Percentiles rank a stretch among this genome's conserved stretches.
phyloP scores from a whole-genome alignment of 495 filamentous ascomycete genomes.

The Talaromyces borbonicus region DNA sequence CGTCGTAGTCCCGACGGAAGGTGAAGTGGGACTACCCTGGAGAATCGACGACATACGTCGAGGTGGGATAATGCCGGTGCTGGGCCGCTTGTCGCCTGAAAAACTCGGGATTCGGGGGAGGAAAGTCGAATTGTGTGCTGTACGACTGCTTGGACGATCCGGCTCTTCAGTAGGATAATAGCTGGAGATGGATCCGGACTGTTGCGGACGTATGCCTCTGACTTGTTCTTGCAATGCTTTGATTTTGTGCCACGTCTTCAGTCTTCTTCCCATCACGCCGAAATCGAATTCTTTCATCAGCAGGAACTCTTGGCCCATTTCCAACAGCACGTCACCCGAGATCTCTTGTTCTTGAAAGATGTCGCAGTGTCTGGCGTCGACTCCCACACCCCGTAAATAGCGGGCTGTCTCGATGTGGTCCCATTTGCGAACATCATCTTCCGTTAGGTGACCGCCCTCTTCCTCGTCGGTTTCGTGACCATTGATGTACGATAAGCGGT shows the following conservation, averaged over 20 bases:
- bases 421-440: slow-evolving; percentile 64
- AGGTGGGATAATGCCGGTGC: slow-evolving; percentile 1
- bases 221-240: slow-evolving; percentile 82
- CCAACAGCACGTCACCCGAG: slow-evolving; percentile 80
- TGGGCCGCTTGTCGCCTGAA: slow-evolving; percentile 27
- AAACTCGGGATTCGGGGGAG: slow-evolving; percentile 53
- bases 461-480: slow-evolving; percentile 80
- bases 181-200: slow-evolving; percentile 21
- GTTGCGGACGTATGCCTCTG: slow-evolving; percentile 25
- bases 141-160: slow-evolving; percentile 30
- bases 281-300: slow-evolving; percentile 94
- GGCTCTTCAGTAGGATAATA: slow-evolving; percentile 24
- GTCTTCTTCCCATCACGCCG: slow-evolving; percentile 74
- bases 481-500: slow-evolving; percentile 80
- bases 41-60: slow-evolving; percentile 5
- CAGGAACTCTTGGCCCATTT: slow-evolving; percentile 87
- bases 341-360: slow-evolving; percentile 97
- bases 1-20: slow-evolving; percentile 37
- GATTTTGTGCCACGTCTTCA: slow-evolving; percentile 94
- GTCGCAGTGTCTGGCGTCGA: slow-evolving; percentile 79
- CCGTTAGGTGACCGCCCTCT: slow-evolving; percentile 44
- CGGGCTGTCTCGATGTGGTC: slow-evolving; percentile 68
- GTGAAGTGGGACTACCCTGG: slow-evolving; percentile 12
- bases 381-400: slow-evolving; percentile 68
- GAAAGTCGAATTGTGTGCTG: slow-evolving; percentile 33